A percentile compares a stretch with the other conserved stretches of the same genome.
Evolutionary conservation across 2,329 filamentous ascomycete species (phyloP).

Genomic region (Hymenoscyphus albidus): DNA sequence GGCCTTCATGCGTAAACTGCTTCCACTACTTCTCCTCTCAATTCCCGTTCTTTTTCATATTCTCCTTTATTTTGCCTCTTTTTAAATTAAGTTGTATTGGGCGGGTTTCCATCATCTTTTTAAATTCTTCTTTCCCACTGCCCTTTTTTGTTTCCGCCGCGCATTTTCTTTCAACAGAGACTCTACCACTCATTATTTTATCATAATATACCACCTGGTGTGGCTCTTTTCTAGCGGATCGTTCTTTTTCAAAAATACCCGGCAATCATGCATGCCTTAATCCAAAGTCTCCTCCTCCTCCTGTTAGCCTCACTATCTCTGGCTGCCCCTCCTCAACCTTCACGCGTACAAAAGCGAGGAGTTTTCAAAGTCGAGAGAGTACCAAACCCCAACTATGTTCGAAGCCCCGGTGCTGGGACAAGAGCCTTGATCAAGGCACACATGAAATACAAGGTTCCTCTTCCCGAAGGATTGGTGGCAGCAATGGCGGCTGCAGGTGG

Average conservation of each 20-base stretch:
- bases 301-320: conserved; percentile 45
- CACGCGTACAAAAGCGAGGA: conserved; percentile 36
- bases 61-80: conserved; percentile 16
- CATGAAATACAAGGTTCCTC: conserved; percentile 60
- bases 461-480: conserved; percentile 42
- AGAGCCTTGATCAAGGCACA: conserved; percentile 62
- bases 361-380: conserved; percentile 34
- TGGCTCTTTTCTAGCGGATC: conserved; percentile 24
- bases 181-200: conserved; percentile 19
- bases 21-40: conserved; percentile 14
- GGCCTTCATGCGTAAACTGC: conserved; percentile 27
- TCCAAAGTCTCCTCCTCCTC: conserved; percentile 40
- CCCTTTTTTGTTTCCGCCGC: conserved; percentile 11
- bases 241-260: conserved; percentile 7
- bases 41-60: conserved; percentile 18
- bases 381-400: conserved; percentile 42
- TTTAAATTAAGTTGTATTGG: conserved; percentile 22
- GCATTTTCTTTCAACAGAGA: conserved; percentile 17
- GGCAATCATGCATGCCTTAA: conserved; percentile 32
- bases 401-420: conserved; percentile 30
- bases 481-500: conserved; percentile 28
- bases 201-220: conserved; percentile 32
- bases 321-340: conserved; percentile 43
- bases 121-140: conserved; percentile 14
- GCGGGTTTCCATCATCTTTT: conserved; percentile 25